phyloP scores from a whole-genome alignment of 176 grass and related monocot species.

The Oryza nivara region DNA sequence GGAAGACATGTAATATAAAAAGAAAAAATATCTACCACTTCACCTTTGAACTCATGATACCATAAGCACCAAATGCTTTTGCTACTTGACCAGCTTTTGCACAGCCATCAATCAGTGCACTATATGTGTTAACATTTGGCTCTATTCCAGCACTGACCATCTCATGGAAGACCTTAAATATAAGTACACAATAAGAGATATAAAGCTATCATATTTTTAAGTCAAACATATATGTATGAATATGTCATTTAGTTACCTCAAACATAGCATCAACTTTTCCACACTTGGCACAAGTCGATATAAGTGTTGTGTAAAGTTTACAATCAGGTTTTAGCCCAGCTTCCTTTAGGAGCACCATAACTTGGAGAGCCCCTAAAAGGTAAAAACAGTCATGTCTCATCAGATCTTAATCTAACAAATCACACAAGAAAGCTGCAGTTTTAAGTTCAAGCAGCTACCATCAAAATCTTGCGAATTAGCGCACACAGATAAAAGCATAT shows the following conservation, averaged over 20 bases:
- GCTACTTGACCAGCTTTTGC: constrained; percentile 93
- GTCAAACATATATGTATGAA: constrained; percentile 16
- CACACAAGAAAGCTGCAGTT: constrained; percentile 9
- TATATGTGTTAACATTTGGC: constrained; percentile 94
- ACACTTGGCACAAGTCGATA: constrained; percentile 94
- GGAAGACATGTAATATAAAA: constrained; percentile 35
- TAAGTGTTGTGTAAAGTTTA: constrained; percentile 95
- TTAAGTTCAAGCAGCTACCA: constrained; percentile 53
- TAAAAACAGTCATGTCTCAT: constrained; percentile 43
- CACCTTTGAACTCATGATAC: constrained; percentile 96
- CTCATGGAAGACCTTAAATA: constrained; percentile 90
- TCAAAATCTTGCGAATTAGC: constrained; percentile 90
- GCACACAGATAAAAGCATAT: constrained; percentile 98
- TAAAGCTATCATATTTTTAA: constrained; percentile 33
- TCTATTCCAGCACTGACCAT: constrained; percentile 93
- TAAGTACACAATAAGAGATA: constrained; percentile 25
- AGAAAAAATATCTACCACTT: constrained; percentile 32
- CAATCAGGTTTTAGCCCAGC: constrained; percentile 92
- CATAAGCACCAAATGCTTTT: constrained; percentile 99
- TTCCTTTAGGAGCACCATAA: constrained; percentile 93
- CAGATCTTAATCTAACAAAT: constrained; percentile 23
- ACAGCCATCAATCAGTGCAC: constrained; percentile 96
- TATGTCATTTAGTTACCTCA: constrained; percentile 61
- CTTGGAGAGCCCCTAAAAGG: constrained; percentile 76
- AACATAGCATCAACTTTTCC: constrained; percentile 99